Evolutionary conservation across 805 yeast species (phyloP).

Genomic region (Candida methanosorbosa): DNA sequence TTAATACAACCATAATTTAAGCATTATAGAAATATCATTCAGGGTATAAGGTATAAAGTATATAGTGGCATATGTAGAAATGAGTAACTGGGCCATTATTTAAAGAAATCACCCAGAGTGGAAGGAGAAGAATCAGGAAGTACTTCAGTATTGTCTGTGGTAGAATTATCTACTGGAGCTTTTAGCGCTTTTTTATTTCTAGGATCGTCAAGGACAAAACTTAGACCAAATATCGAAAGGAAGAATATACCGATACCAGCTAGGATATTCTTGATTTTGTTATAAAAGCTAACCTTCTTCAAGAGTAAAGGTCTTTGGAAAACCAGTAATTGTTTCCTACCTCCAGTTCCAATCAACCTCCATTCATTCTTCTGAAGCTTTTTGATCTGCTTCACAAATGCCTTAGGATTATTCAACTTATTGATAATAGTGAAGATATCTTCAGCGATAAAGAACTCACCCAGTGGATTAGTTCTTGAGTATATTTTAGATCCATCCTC

Average conservation of each 20-base stretch:
- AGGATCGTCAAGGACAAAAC: conserved; percentile 17
- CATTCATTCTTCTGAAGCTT: conserved; percentile 38
- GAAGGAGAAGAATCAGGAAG: no score
- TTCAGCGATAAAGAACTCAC: conserved; percentile 24
- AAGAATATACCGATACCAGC: conserved; percentile 22
- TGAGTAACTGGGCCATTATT: background rate
- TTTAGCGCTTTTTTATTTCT: no score
- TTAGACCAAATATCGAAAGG: conserved; percentile 15
- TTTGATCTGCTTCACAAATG: conserved; percentile 27
- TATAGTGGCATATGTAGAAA: no score
- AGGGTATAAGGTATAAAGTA: background rate
- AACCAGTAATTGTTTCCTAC: conserved; percentile 26
- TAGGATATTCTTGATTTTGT: conserved; percentile 14
- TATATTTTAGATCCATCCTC: conserved; percentile 26
- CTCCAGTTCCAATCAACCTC: conserved; percentile 48
- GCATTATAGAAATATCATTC: background rate
- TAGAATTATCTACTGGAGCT: no score
- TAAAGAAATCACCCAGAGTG: no score
- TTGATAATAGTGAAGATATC: conserved; percentile 34
- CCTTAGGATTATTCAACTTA: conserved; percentile 29
- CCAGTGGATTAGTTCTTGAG: conserved; percentile 31
- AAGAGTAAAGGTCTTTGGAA: conserved; percentile 31
- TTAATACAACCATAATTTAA: no score
- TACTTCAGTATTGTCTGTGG: no score
- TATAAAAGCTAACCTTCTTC: no score